These are phyloP conservation scores for Brasilioporus rufonigricans DNA, from an alignment of 768 basidiomycete species.

Conservation along the genomic window DNA sequence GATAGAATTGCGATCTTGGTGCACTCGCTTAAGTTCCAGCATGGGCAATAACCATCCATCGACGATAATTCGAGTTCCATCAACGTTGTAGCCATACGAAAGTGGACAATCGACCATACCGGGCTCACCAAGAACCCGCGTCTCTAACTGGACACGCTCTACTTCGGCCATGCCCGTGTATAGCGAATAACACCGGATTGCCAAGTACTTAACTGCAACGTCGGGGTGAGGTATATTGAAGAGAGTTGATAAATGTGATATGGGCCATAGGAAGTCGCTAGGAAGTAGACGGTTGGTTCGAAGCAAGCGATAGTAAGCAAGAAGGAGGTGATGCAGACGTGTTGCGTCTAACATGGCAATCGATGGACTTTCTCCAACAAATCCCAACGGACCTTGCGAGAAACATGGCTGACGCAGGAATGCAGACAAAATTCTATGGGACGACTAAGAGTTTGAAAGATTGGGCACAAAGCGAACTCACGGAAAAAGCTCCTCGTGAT, in stretches of 20 bases:
- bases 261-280: constrained; percentile 56
- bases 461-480: constrained; percentile 36
- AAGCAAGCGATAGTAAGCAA: constrained; percentile 81
- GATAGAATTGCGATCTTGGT: constrained; percentile 47
- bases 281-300: constrained; percentile 72
- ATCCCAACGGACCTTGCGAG: constrained; percentile 54
- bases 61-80: constrained; percentile 43
- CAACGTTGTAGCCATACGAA: constrained; percentile 48
- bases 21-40: constrained; percentile 62
- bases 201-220: constrained; percentile 60
- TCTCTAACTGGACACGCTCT: constrained; percentile 67
- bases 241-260: constrained; percentile 40
- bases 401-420: constrained; percentile 45
- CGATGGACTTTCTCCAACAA: constrained; percentile 32
- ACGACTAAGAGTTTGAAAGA: constrained; percentile 1
- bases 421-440: constrained; percentile 51
- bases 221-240: constrained; percentile 57
- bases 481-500: constrained; percentile 71
- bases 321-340: constrained; percentile 65
- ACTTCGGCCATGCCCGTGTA: constrained; percentile 78
- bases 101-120: constrained; percentile 61
- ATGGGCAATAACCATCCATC: constrained; percentile 86
- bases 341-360: constrained; percentile 35
- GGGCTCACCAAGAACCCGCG: constrained; percentile 54
- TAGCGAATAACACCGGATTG: constrained; percentile 74